Percentiles rank a stretch among this genome's conserved stretches.
Conservation (phyloP, 768 basidiomycete genomes). For the Coprinopsis strossmayeri region DNA sequence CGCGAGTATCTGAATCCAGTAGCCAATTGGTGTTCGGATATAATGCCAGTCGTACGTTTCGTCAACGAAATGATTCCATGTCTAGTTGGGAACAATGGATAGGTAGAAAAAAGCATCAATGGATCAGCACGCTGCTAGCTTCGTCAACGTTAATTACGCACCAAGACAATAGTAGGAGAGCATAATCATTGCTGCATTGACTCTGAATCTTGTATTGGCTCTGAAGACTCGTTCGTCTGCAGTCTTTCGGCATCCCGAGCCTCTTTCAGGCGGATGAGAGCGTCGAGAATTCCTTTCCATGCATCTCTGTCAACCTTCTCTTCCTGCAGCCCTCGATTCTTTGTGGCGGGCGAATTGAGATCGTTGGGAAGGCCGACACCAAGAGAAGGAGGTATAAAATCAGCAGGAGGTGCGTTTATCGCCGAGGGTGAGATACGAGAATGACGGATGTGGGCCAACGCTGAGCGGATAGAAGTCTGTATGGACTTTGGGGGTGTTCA, state of each 20-base stretch:
- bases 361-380: constrained; percentile 66
- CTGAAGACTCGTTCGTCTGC: constrained; percentile 11
- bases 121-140: constrained; percentile 1
- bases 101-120: neutral
- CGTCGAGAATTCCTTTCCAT: constrained; percentile 68
- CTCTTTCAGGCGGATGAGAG: constrained; percentile 57
- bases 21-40: neutral
- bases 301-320: constrained; percentile 70
- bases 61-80: neutral
- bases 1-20: constrained; percentile 34
- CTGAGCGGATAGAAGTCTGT: constrained; percentile 69
- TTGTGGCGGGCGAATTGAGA: constrained; percentile 22
- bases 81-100: neutral
- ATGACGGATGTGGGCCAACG: constrained; percentile 73
- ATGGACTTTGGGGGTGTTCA: constrained; percentile 43
- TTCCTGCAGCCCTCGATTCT: constrained; percentile 67
- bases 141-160: neutral
- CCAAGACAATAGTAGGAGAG: constrained; percentile 6
- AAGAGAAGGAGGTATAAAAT: constrained; percentile 71
- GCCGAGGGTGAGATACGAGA: constrained; percentile 83
- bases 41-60: neutral
- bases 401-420: constrained; percentile 71
- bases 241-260: constrained; percentile 24
- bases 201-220: constrained; percentile 12
- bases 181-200: constrained; percentile 6